These are phyloP conservation scores for Planoprotostelium fungivorum DNA, from an alignment of 78 protist genomes.

Conservation along the genomic window DNA sequence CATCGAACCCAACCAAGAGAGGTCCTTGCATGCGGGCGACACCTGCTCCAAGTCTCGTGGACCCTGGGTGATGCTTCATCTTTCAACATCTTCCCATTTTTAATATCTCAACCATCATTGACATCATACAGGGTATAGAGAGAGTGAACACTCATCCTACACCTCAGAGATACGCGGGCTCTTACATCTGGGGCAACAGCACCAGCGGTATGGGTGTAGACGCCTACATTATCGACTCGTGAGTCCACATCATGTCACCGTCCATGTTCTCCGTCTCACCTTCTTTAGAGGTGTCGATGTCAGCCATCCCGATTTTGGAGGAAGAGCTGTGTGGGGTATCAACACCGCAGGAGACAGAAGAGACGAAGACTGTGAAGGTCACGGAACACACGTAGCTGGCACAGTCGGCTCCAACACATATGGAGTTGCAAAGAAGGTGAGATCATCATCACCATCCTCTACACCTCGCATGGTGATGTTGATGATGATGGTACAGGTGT, in stretches of 20 bases:
- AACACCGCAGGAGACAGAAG: not conserved
- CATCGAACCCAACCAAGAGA: not conserved
- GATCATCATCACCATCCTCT: not conserved
- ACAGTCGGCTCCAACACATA: not conserved
- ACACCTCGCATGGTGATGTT: not conserved
- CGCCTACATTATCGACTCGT: not conserved
- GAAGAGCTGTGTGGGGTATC: not conserved
- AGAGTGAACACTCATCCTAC: not conserved
- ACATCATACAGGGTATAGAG: not conserved
- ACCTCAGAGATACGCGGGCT: not conserved
- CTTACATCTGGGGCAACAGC: not conserved
- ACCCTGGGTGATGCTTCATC: not conserved
- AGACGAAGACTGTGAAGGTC: not conserved
- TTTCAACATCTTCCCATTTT: not conserved
- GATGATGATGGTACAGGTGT: not conserved
- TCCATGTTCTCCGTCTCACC: not conserved
- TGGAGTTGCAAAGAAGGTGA: not conserved
- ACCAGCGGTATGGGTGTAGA: not conserved
- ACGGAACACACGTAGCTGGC: not conserved
- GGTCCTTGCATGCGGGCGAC: too few species aligned
- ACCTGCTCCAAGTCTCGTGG: not conserved
- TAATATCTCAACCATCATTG: not conserved
- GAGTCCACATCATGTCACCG: not conserved
- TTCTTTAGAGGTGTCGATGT: not conserved
- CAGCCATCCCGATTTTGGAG: not conserved